These are phyloP conservation scores for Phaeosphaeria sp. DNA, from an alignment of 2,329 filamentous ascomycete genomes.

Conservation along the genomic window DNA sequence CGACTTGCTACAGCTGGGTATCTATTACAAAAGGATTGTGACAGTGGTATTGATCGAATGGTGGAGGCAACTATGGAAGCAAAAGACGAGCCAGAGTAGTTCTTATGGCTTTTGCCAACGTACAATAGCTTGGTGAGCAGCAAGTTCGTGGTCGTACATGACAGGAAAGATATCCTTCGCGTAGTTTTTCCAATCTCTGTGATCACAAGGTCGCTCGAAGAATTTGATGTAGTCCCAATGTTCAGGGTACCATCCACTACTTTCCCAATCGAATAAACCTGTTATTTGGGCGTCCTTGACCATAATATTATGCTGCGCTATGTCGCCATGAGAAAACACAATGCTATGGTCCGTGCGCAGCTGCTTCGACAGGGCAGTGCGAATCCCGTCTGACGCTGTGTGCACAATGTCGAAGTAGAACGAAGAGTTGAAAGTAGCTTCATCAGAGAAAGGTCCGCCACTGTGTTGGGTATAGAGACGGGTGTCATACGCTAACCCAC, in stretches of 20 bases:
- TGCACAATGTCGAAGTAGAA: slow-evolving; percentile 14
- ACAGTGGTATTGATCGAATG: slow-evolving; percentile 1
- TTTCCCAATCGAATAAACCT: slow-evolving; percentile 21
- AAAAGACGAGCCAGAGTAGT: slow-evolving; percentile 5
- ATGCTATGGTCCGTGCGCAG: slow-evolving; percentile 12
- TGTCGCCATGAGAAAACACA: slow-evolving; percentile 21
- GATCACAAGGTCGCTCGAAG: slow-evolving; percentile 6
- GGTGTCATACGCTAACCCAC: slow-evolving; percentile 5
- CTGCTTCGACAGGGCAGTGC: slow-evolving; percentile 5
- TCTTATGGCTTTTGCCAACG: slow-evolving; percentile 10
- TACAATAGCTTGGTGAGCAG: slow-evolving; percentile 8
- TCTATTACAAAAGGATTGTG: background rate
- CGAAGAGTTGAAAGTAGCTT: slow-evolving; percentile 8
- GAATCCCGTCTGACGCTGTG: slow-evolving; percentile 4
- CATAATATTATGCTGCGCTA: slow-evolving; percentile 19
- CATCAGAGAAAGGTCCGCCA: slow-evolving; percentile 8
- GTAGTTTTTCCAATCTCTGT: slow-evolving; percentile 9
- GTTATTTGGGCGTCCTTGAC: slow-evolving; percentile 15
- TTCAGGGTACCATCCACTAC: slow-evolving; percentile 21
- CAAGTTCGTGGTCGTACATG: slow-evolving; percentile 6
- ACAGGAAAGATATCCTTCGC: slow-evolving; percentile 9
- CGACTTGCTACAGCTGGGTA: background rate
- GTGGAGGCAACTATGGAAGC: slow-evolving; percentile 7
- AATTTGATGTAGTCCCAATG: slow-evolving; percentile 24
- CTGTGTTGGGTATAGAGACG: slow-evolving; percentile 6